A percentile compares a stretch with the other conserved stretches of the same genome.
Conservation (phyloP, 331 rosid species). For the Phaseolus coccineus region DNA sequence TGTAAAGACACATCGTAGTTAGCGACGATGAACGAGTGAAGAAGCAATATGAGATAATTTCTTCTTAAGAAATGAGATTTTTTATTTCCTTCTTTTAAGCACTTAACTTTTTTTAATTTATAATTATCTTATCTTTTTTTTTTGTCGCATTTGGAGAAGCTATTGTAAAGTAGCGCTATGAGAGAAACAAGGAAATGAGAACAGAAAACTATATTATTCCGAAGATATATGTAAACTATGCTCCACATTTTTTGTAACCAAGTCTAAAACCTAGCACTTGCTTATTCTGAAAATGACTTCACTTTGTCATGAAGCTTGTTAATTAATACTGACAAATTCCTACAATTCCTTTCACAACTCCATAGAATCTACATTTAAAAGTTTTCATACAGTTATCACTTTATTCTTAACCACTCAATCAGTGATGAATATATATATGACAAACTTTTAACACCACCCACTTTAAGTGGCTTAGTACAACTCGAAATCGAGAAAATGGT, state of each 20-base stretch:
- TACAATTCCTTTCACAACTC: neutral
- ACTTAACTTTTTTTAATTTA: neutral
- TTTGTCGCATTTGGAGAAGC: neutral
- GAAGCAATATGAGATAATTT: neutral
- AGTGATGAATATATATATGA: neutral
- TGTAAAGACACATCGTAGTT: too few species aligned
- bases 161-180: too few species aligned
- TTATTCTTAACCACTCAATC: neutral
- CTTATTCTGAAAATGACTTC: conserved; percentile 1
- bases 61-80: neutral
- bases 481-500: neutral
- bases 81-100: neutral
- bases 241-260: neutral
- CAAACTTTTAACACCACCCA: conserved; percentile 12
- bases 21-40: too few species aligned
- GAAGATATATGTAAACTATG: neutral
- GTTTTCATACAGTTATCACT: neutral
- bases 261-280: neutral
- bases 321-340: neutral
- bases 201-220: neutral
- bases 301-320: conserved; percentile 18
- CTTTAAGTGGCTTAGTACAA: neutral
- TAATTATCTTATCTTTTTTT: neutral
- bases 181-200: neutral
- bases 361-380: neutral